phyloP scores from a whole-genome alignment of 768 basidiomycete species.

The Sarcodon aspratus region DNA sequence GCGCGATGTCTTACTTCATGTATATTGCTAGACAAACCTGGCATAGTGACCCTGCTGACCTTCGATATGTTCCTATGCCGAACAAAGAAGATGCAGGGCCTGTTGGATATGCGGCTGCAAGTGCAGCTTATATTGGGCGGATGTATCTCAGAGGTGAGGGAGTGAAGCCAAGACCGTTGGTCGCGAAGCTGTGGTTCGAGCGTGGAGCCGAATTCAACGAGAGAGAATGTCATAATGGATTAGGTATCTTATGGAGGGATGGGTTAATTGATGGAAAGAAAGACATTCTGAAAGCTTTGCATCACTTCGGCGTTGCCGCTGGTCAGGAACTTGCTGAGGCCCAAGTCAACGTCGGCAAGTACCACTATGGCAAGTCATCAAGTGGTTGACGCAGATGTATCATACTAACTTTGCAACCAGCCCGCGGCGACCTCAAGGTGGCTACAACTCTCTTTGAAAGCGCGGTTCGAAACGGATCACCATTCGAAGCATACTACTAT shows the following conservation, averaged over 20 bases:
- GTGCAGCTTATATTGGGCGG: constrained; percentile 82
- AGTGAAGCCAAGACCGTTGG: constrained; percentile 57
- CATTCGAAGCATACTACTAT: constrained; percentile 93
- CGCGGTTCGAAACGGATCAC: constrained; percentile 79
- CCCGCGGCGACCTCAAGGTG: constrained; percentile 48
- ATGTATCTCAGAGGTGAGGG: constrained; percentile 96
- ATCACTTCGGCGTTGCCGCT: constrained; percentile 69
- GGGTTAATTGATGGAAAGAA: constrained; percentile 59
- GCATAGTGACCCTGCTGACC: constrained; percentile 66
- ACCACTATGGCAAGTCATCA: constrained; percentile 42
- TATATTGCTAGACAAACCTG: constrained; percentile 77
- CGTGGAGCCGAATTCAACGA: constrained; percentile 75
- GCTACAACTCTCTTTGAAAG: constrained; percentile 74
- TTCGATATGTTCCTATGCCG: constrained; percentile 24
- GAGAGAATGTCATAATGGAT: constrained; percentile 77
- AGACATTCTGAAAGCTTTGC: constrained; percentile 53
- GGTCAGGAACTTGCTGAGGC: constrained; percentile 87
- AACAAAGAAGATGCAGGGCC: constrained; percentile 15
- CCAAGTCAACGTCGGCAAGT: constrained; percentile 81
- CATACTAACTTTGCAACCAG: constrained; percentile 25
- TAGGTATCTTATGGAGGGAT: constrained; percentile 90
- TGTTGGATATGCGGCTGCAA: constrained; percentile 54
- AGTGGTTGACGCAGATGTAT: background rate
- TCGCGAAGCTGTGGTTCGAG: constrained; percentile 92
- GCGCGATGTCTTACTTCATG: constrained; percentile 77